Base-by-base conservation (phyloP, 768 basidiomycete genomes). In the Boletus insuetus region DNA sequence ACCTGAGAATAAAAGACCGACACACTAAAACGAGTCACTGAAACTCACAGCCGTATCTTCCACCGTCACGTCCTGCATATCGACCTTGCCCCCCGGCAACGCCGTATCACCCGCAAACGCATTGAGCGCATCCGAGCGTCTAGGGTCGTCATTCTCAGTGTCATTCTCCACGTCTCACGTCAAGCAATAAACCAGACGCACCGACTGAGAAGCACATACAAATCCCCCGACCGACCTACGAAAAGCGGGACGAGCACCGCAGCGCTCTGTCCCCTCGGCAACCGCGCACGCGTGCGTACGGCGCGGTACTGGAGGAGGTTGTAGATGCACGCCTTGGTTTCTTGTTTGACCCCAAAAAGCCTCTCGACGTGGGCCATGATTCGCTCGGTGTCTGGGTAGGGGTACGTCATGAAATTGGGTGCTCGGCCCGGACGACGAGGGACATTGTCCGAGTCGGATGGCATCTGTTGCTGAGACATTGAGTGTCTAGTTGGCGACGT, bases 71-170 rank as follows among this genome's bases (percentile, higher is more conserved):
- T 95, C 93, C 39, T 73, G 76, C 3, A 75, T 74, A 16, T 96
- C 93, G 8, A 86, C 79, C 66, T 86, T 91, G 0, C 94, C 93
- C 7, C 94, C 93, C 0, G 93, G 94, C 6, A 96, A 72, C 1
- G 91, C 88, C 0, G 94, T 96, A 67, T 95, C 94, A 0, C 91
- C 91, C 1, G 93, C 89, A 62, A 89, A 96, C 10, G 86, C 79
- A 37, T 84, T 76, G 61, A 96, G 73, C 4, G 81, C 81, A 0
- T 86, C 77, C 2, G 92, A 84, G 3, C 93, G 85, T 57, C 93
- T 95, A 42, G 20, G 8, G 9, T 29, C 29, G 9, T 9, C 29
- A 29, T 29, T 24, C 6, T 24, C 6, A 6, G 24, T 24, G 6
- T 24, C 24, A 24, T 24, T 24, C 29, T 2, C 8, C 29, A 29